Percentiles rank a stretch among this genome's conserved stretches.
Evolutionary conservation across 768 basidiomycete species (phyloP).

Genomic region (Tricholoma furcatifolium): DNA sequence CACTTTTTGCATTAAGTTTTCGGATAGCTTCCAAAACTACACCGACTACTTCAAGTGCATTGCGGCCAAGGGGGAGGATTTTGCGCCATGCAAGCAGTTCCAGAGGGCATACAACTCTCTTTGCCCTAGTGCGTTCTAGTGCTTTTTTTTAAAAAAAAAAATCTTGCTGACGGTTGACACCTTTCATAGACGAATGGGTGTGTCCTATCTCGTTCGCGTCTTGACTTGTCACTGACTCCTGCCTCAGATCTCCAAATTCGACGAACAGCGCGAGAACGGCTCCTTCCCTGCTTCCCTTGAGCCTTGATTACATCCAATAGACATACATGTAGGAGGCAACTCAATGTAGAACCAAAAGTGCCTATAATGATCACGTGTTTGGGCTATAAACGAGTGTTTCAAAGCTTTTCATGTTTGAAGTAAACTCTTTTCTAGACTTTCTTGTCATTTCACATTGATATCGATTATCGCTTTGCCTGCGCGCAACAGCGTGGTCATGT

Average conservation of each 20-base stretch:
- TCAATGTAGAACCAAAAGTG: slow-evolving; percentile 9
- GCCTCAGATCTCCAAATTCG: slow-evolving; percentile 77
- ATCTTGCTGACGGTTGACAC: slow-evolving; percentile 4
- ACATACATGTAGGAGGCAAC: slow-evolving; percentile 2
- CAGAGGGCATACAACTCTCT: slow-evolving; percentile 93
- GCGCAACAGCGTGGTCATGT: background rate
- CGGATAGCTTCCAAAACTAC: slow-evolving; percentile 88
- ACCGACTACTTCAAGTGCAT: slow-evolving; percentile 99
- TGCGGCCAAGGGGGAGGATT: slow-evolving; percentile 96
- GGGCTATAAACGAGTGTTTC: background rate
- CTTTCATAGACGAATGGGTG: slow-evolving; percentile 84
- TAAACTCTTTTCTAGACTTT: background rate
- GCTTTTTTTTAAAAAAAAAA: slow-evolving; percentile 2
- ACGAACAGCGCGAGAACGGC: slow-evolving; percentile 92
- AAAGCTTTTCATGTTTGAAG: background rate
- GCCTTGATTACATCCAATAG: slow-evolving; percentile 29
- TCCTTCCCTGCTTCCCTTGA: slow-evolving; percentile 93
- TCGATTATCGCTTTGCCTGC: background rate
- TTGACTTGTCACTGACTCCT: slow-evolving; percentile 10
- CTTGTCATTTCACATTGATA: background rate
- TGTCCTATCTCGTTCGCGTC: slow-evolving; percentile 8
- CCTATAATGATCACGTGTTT: slow-evolving; percentile 16
- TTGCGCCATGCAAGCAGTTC: slow-evolving; percentile 98
- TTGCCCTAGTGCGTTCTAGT: slow-evolving; percentile 85
- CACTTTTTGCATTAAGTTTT: slow-evolving; percentile 1